Conservation (phyloP, 305 asterid species). For the Nicotiana rustica region DNA sequence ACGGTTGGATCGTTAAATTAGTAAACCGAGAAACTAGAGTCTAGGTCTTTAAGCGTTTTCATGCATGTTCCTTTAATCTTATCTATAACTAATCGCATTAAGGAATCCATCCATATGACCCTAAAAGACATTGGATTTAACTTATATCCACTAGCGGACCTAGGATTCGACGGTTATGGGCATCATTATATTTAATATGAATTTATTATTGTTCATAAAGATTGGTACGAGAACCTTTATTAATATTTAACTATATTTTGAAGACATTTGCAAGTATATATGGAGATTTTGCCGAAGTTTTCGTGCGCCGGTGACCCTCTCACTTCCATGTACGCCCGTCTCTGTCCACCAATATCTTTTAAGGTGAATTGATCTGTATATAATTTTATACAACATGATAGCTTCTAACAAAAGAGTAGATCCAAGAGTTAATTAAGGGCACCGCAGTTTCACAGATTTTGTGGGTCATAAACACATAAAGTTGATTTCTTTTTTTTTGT, state of each 20-base stretch:
- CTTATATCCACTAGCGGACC: too few relatives aligned
- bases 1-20: not conserved
- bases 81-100: not conserved
- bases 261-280: too few relatives aligned
- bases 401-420: not conserved
- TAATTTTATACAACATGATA: too few relatives aligned
- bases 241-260: too few relatives aligned
- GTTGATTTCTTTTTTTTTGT: not conserved
- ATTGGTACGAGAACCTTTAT: too few relatives aligned
- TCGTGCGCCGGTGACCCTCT: too few relatives aligned
- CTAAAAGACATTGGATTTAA: not conserved
- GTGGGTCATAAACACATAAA: not conserved
- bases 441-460: not conserved
- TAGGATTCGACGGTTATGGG: too few relatives aligned
- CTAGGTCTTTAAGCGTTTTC: not conserved
- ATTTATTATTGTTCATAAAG: too few relatives aligned
- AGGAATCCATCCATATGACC: not conserved
- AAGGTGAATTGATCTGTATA: not conserved
- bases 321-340: too few relatives aligned
- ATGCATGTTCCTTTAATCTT: not conserved
- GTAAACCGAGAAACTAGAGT: not conserved
- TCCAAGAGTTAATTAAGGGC: not conserved
- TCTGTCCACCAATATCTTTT: not conserved
- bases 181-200: too few relatives aligned
- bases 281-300: too few relatives aligned